Evolutionary conservation across 306 rosid species (phyloP).

Genomic region (Macrotyloma uniflorum): DNA sequence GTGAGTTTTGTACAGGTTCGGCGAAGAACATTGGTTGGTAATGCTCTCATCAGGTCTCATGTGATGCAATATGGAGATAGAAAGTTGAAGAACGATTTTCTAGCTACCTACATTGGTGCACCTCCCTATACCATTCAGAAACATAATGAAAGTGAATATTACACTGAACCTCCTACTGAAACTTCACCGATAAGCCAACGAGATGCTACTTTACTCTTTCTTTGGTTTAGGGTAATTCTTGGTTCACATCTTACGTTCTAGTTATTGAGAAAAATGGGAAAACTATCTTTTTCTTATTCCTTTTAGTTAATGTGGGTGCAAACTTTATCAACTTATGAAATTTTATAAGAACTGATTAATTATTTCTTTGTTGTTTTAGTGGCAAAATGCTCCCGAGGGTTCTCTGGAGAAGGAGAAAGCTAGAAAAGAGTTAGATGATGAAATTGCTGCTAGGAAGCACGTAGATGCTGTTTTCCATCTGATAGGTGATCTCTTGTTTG

Average conservation of each 20-base stretch:
- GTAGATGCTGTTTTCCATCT: constrained; percentile 42
- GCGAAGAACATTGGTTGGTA: constrained; percentile 37
- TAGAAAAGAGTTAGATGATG: constrained; percentile 37
- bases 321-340: too few relatives aligned
- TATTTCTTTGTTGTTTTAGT: constrained; percentile 31
- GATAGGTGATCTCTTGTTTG: constrained; percentile 54
- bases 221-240: constrained; percentile 47
- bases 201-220: constrained; percentile 51
- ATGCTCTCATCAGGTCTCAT: constrained; percentile 24
- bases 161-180: background rate
- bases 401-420: constrained; percentile 46
- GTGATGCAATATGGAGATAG: constrained; percentile 64
- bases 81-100: constrained; percentile 6
- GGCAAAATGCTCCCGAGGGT: constrained; percentile 46
- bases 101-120: constrained; percentile 53
- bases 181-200: constrained; percentile 45
- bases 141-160: background rate
- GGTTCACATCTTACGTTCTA: background rate
- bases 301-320: too few relatives aligned
- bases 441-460: constrained; percentile 42
- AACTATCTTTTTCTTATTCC: too few relatives aligned
- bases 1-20: constrained; percentile 44
- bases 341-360: too few relatives aligned
- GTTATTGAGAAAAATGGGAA: too few relatives aligned
- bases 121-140: background rate